Percentiles rank a stretch among this genome's conserved stretches.
Evolutionary conservation across 176 grass and related monocot genomes (phyloP).

Genomic region (Stipa capillata): DNA sequence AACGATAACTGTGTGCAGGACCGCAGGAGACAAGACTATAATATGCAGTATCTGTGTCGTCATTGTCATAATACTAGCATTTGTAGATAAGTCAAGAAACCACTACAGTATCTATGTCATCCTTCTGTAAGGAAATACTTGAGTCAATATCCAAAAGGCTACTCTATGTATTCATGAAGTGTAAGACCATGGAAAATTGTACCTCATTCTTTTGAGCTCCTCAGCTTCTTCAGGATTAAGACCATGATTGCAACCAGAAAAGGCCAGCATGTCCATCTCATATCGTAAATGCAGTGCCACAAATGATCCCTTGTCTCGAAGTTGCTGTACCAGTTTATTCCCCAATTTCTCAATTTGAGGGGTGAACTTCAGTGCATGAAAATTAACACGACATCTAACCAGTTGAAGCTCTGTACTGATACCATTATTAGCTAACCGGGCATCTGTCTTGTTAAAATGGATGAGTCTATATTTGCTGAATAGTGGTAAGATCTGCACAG

Average conservation of each 20-base stretch:
- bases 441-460: slow-evolving; percentile 97
- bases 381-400: slow-evolving; percentile 86
- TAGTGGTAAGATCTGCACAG: slow-evolving; percentile 77
- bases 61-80: neutral
- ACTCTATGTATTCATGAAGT: neutral
- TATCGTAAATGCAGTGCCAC: slow-evolving; percentile 92
- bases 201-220: slow-evolving; percentile 94
- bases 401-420: slow-evolving; percentile 63
- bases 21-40: neutral
- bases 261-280: slow-evolving; percentile 98
- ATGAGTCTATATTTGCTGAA: slow-evolving; percentile 78
- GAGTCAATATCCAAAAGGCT: neutral
- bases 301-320: slow-evolving; percentile 58
- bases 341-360: slow-evolving; percentile 70
- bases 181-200: neutral
- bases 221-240: slow-evolving; percentile 73
- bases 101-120: neutral
- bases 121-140: neutral
- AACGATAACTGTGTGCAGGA: neutral
- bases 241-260: slow-evolving; percentile 92
- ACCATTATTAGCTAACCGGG: slow-evolving; percentile 86
- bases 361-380: slow-evolving; percentile 81
- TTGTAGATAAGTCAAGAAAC: neutral
- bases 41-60: neutral
- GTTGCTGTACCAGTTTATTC: slow-evolving; percentile 51